Evolutionary conservation across 208 protist species (phyloP), one percentile per base, ranked within the genome.

Genomic region (Leishmania turanica): DNA sequence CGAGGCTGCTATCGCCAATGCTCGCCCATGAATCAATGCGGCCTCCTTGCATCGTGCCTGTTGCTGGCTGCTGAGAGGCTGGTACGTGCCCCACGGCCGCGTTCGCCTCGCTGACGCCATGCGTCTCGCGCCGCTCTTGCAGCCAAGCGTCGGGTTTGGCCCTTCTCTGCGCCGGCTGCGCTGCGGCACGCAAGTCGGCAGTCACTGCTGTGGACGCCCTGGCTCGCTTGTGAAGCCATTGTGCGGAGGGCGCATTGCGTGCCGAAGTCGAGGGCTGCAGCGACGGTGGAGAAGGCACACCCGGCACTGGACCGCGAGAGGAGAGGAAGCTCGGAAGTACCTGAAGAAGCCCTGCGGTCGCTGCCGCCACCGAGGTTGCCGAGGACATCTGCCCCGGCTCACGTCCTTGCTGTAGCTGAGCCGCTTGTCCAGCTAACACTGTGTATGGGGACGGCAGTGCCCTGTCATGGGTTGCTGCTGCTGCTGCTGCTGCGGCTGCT

Each of bases 11-110:
- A 60, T 65, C 60, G 6, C 51, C 27, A 34, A 79, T 51, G 53
- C 58, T 81, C 17, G 75, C 77, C 82, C 70, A 81, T 45, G 82
- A 85, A 24, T 85, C 77, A 4, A 81, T 56, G 17, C 62, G 60
- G 42, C 72, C 64, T 45, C 24, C 19, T 19, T 37, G 72, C n/a
- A 40, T 40, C 53, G 21, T 58, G n/a, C n/a, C 19, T n/a, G 64
- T 0, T 37, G n/a, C 34, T 5, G n/a, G 40, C 17, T 47, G 37
- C 66, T 71, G 37, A 40, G 11, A 27, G 34, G 37, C 66, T 24
- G 66, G 40, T 47, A 19, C 37, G 37, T 7, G 5, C 8, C 37
- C 40, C 37, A 24, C 66, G 8, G 19, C 34, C 8, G 66, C 34
- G 49, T 17, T n/a, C 24, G 40, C 66, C 37, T 71, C 66, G 21